Evolutionary conservation across 2,329 filamentous ascomycete species (phyloP).

Genomic region (Aspergillus pseudotamarii): DNA sequence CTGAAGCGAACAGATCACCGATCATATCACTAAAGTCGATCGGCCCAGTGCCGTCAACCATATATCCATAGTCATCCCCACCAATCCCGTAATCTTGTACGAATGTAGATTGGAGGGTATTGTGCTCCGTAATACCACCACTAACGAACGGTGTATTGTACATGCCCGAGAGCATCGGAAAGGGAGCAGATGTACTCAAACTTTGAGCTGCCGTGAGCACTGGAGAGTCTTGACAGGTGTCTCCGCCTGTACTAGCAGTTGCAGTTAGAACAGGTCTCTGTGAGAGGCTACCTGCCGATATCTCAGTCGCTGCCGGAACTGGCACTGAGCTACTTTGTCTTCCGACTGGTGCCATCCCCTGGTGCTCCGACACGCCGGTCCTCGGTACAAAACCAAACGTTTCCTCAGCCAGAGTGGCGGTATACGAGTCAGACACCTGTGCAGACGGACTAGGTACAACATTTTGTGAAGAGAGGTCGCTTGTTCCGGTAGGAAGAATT

Average conservation of each 20-base stretch:
- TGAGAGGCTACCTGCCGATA: not conserved
- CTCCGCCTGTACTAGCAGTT: too few species aligned
- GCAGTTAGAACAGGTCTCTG: not conserved
- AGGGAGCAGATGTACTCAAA: not conserved
- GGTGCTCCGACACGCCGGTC: not conserved
- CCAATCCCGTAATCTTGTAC: not conserved
- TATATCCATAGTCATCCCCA: not conserved
- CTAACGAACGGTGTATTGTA: not conserved
- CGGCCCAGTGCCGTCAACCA: not conserved
- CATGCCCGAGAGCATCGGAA: not conserved
- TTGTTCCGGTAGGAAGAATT: not conserved
- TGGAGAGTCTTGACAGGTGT: not conserved
- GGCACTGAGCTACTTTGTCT: not conserved
- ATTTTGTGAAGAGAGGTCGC: not conserved
- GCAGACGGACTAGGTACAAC: not conserved
- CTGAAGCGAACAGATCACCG: not conserved
- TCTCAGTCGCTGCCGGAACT: too few species aligned
- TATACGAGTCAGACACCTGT: not conserved
- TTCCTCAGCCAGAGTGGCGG: not conserved
- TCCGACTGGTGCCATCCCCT: not conserved
- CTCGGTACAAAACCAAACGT: not conserved
- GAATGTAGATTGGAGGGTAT: not conserved
- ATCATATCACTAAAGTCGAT: constrained; percentile 6
- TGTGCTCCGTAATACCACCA: not conserved
- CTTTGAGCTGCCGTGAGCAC: not conserved